Evolutionary conservation across 805 yeast species (phyloP), one percentile per base, ranked within the genome.

Genomic region (Lachancea sp.): DNA sequence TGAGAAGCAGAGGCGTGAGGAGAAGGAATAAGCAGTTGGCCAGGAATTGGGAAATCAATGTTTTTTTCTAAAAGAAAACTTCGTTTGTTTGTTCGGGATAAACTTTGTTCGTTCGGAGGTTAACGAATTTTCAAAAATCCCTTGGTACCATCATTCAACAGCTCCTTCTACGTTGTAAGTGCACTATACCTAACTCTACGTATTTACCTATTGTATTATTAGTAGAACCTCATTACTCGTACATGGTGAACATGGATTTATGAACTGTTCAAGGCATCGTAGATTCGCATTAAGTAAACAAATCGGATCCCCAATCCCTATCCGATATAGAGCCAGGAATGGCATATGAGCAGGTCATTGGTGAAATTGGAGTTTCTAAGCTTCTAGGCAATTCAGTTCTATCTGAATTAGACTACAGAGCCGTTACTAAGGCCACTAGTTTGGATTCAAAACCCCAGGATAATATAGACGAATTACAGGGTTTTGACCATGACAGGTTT

Each of bases 1-100:
- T 42, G 83, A 77, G 58, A 73, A 71, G 51, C 71, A 69, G 49
- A 73, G 80, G 60, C 67, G 71, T 48, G 64, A 59, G 37, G 59
- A 51, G 45, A 40, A 35, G 35, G 40, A 42, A 7, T 23, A 21
- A 32, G 20, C 32, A 6, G 15, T 13, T 8, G 29, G 20, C 20
- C 25, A 25, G 11, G 13, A 25, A 12, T 15, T 22, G 24, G 24
- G 11, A 22, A 22, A 7, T 22, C 24, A 7, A 22, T 22, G 7
- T 7, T 11, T 8, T 11, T 7, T 7, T 22, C 11, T 22, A 22
- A 22, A 11, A 22, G 24, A 7, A 11, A 8, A 8, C 24, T 22
- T 22, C 24, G 7, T 26, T 28, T 3, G 7, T 22, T 22, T n/a
- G n/a, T n/a, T n/a, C n/a, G n/a, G n/a, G n/a, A n/a, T n/a, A n/a